Evolutionary conservation across 2,329 filamentous ascomycete genomes (phyloP), one percentile per base, ranked within the genome.

Genomic region (Nigrospora oryzae): DNA sequence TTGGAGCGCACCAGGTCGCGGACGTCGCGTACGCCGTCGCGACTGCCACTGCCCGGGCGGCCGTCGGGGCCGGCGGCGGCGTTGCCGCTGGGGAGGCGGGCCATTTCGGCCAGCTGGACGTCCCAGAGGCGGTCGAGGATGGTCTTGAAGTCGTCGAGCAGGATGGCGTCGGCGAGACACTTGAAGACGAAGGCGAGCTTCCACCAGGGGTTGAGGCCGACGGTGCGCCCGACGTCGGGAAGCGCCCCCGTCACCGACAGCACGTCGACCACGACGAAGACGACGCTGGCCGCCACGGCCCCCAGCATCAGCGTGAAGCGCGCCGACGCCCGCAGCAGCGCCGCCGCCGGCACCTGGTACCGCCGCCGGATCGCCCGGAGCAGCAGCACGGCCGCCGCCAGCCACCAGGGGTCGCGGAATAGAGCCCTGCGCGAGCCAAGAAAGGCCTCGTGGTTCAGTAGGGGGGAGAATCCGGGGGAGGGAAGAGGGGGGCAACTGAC

Each of bases 101-200:
- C 39, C 10, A 40, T 40, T 6, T 23, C 19, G 19, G 19, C 19
- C 4, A 23, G 19, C 30, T 40, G 39, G 30, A 40, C 32, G 13
- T 40, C 39, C 39, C 39, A 40, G 5, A 40, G 39, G 2, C 39
- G 44, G n/a, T 74, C 70, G 5, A 74, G 57, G 0, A 69, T 70
- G 3, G 79, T 81, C 55, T 83, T 83, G 70, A 84, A 84, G 53
- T 84, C 81, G 54, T 84, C 81, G 11, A 84, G 71, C 42, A 84
- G 73, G 42, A 84, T 77, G 0, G 74, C 79, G 55, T 84, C 81
- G 16, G 79, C 82, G 39, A 84, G 68, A 49, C 81, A 84, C 61
- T 84, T 84, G 68, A 82, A 83, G 17, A 83, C 73, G 38, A 81
- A 77, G 0, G 74, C 71, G 11, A 81, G 56, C 56, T 69, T 77